Evolutionary conservation across 352 stramenopile genomes (phyloP).

Genomic region (Globisporangium canariense): DNA sequence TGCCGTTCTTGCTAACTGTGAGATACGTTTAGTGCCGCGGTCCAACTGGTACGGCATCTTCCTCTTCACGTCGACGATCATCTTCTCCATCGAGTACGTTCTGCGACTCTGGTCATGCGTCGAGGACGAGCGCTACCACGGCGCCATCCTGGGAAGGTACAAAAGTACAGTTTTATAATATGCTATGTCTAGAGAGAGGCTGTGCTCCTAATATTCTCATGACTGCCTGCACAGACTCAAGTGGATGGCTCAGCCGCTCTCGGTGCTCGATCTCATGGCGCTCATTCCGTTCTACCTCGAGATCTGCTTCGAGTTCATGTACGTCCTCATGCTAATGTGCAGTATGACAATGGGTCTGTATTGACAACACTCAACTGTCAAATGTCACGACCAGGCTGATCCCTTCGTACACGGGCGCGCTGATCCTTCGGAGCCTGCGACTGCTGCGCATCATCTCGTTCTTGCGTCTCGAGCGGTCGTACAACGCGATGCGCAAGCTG

Average conservation of each 20-base stretch:
- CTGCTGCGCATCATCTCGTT: constrained; percentile 59
- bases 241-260: constrained; percentile 58
- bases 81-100: constrained; percentile 61
- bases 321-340: constrained; percentile 9
- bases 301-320: constrained; percentile 45
- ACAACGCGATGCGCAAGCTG: constrained; percentile 58
- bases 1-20: neutral
- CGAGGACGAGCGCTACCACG: constrained; percentile 47
- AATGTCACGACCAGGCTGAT: constrained; percentile 10
- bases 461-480: constrained; percentile 53
- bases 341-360: neutral
- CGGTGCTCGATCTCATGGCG: constrained; percentile 49
- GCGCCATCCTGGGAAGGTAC: constrained; percentile 35
- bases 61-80: constrained; percentile 46
- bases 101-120: constrained; percentile 62
- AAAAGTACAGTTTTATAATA: neutral
- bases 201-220: neutral
- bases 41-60: constrained; percentile 44
- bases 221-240: constrained; percentile 26
- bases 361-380: neutral
- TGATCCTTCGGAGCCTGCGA: constrained; percentile 54
- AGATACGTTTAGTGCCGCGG: neutral
- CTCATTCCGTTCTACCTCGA: constrained; percentile 64
- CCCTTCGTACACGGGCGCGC: constrained; percentile 32
- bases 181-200: neutral